phyloP scores from a whole-genome alignment of 106 monocot species.

The Gastrodia elata region DNA sequence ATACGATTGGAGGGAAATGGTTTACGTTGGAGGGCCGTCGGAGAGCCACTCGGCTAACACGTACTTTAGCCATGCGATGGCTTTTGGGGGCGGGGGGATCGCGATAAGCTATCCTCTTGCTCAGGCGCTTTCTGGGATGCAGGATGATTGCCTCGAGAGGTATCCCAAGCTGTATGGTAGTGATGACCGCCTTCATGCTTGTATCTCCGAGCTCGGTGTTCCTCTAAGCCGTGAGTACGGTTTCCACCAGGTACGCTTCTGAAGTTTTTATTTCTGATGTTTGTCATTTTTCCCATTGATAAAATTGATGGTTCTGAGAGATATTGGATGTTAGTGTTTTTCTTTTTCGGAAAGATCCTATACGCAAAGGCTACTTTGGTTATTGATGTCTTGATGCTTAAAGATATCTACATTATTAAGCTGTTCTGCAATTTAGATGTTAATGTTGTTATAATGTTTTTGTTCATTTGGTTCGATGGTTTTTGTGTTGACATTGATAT shows the following conservation, averaged over 20 bases:
- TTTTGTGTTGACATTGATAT: too few relatives aligned
- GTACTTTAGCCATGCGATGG: conserved; percentile 84
- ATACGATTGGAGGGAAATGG: conserved; percentile 81
- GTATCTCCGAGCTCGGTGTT: conserved; percentile 84
- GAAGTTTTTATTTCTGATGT: too few relatives aligned
- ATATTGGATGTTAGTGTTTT: too few relatives aligned
- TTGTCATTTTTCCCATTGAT: too few relatives aligned
- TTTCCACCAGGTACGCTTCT: conserved; percentile 64
- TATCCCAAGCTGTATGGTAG: conserved; percentile 85
- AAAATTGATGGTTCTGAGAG: too few relatives aligned
- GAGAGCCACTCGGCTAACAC: conserved; percentile 90
- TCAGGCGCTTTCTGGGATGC: conserved; percentile 39
- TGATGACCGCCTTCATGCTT: conserved; percentile 85
- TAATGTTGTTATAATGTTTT: too few relatives aligned
- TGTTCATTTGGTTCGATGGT: too few relatives aligned
- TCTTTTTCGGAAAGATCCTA: too few relatives aligned
- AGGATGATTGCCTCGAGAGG: conserved; percentile 77
- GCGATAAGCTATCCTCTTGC: conserved; percentile 78
- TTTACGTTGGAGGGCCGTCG: conserved; percentile 65
- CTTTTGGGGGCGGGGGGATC: conserved; percentile 87
- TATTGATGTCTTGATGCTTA: too few relatives aligned
- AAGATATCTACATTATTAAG: too few relatives aligned
- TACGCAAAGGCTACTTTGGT: too few relatives aligned
- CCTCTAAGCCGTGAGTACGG: conserved; percentile 62
- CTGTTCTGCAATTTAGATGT: too few relatives aligned